Evolutionary conservation across 169 alveolate species (phyloP).

Genomic region (Ichthyophthirius multifiliis): DNA sequence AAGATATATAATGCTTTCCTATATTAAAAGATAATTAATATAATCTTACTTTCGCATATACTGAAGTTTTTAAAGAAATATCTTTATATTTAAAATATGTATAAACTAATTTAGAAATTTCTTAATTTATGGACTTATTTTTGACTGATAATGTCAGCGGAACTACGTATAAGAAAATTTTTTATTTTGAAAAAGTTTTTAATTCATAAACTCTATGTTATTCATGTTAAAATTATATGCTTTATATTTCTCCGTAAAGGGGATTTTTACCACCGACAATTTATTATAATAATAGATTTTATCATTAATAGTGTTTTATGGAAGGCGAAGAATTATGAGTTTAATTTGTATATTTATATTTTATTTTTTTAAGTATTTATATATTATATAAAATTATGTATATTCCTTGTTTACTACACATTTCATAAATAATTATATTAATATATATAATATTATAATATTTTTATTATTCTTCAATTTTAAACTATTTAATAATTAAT

Average conservation of each 20-base stretch:
- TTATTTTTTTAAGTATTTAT: no score
- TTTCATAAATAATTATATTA: no score
- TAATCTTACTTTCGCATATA: no score
- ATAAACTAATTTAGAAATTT: not conserved
- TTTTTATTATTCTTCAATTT: no score
- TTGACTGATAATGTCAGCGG: no score
- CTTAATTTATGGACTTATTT: not conserved
- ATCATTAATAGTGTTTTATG: not conserved
- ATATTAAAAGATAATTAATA: no score
- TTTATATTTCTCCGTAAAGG: not conserved
- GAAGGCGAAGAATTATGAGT: not conserved
- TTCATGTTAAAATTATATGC: not conserved
- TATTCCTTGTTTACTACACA: no score
- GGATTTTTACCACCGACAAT: conserved; percentile 2
- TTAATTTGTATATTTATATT: no score
- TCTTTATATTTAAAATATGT: not conserved
- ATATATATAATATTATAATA: no score
- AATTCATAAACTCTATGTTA: not conserved
- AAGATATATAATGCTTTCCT: no score
- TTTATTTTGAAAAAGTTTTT: not conserved
- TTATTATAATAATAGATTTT: not conserved
- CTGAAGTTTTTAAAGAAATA: not conserved
- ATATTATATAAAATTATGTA: no score
- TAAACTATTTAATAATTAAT: no score
- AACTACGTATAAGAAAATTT: not conserved